Evolutionary conservation across 495 filamentous ascomycete species (phyloP).

Genomic region (Neurospora sp.): DNA sequence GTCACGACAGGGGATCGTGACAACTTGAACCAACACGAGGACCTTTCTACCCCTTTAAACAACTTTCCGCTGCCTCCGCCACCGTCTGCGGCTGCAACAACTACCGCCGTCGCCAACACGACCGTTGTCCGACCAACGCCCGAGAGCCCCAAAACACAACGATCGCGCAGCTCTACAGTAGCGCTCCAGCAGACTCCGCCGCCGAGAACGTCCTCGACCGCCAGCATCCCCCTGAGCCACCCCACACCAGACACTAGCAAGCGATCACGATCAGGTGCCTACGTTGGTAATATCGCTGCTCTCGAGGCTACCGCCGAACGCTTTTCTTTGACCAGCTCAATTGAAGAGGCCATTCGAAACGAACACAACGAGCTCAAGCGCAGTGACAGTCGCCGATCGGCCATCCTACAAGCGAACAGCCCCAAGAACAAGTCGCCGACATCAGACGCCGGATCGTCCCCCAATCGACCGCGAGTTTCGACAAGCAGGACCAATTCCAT

Average conservation of each 20-base stretch:
- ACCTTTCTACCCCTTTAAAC: background rate
- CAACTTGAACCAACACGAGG: background rate
- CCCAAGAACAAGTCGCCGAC: conserved; percentile 15
- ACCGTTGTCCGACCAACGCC: conserved; percentile 15
- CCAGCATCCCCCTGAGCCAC: conserved; percentile 54
- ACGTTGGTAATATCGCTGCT: conserved; percentile 67
- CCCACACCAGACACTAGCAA: conserved; percentile 68
- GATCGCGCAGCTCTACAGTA: conserved; percentile 7
- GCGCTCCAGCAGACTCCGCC: conserved; percentile 28
- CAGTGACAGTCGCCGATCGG: conserved; percentile 50
- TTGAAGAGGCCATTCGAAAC: conserved; percentile 72
- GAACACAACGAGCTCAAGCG: conserved; percentile 69
- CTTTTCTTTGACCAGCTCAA: conserved; percentile 66
- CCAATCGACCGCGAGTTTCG: background rate
- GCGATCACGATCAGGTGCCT: conserved; percentile 62
- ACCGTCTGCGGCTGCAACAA: background rate
- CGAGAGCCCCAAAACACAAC: conserved; percentile 10
- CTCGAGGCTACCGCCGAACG: conserved; percentile 76
- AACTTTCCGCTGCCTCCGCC: background rate
- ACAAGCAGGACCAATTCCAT: conserved; percentile 56
- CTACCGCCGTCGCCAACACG: conserved; percentile 4
- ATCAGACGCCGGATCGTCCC: conserved; percentile 26
- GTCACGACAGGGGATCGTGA: background rate
- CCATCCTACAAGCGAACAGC: conserved; percentile 35
- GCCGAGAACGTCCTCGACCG: conserved; percentile 49